Evolutionary conservation across 495 filamentous ascomycete species (phyloP), one percentile per base, ranked within the genome.

Genomic region (Penicillium turbatum): DNA sequence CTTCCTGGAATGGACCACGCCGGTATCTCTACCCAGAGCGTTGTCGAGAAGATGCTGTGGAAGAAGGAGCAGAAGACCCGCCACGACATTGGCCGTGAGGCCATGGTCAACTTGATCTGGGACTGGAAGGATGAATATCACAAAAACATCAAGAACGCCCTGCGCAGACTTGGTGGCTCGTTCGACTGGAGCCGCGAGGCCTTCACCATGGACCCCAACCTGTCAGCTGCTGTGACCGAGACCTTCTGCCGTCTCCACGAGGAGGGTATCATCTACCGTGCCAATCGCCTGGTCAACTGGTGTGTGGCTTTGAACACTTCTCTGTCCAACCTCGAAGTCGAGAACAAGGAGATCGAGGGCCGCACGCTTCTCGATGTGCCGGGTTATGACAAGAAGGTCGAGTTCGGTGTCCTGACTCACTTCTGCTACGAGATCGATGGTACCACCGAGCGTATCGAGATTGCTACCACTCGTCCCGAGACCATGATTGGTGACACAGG

Each of bases 401-500:
- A 89, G 67, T 89, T 87, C 62, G 87, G 82, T 71, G 80, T 83
- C 46, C 68, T 84, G 61, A 86, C 80, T 54, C 80, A 85, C 74
- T 89, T 87, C 77, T 79, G 80, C 63, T 91, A 86, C 66, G 79
- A 78, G 51, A 83, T 86, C 45, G 87, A 85, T 50, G 84, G 79
- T 37, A 71, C 74, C 17, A 78, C 79, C 16, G 79, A 86, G 63
- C 81, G 78, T 36, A 85, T 91, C 51, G 83, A 88, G 60, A 85
- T 91, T 57, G 87, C 87, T 37, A 91, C 87, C 11, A 91, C 87
- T 44, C 81, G 87, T 70, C 81, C 81, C 7, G 87, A 91, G 70
- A 91, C 87, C n/a, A 89, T 91, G 82, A 77, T 89, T 15, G 87
- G 87, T 63, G 87, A 91, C 69, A 80, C 79, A 48, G 87, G 81